Evolutionary conservation across 2,329 filamentous ascomycete species (phyloP), one percentile per base, ranked within the genome.

Genomic region (Sporothrix schenckii): DNA sequence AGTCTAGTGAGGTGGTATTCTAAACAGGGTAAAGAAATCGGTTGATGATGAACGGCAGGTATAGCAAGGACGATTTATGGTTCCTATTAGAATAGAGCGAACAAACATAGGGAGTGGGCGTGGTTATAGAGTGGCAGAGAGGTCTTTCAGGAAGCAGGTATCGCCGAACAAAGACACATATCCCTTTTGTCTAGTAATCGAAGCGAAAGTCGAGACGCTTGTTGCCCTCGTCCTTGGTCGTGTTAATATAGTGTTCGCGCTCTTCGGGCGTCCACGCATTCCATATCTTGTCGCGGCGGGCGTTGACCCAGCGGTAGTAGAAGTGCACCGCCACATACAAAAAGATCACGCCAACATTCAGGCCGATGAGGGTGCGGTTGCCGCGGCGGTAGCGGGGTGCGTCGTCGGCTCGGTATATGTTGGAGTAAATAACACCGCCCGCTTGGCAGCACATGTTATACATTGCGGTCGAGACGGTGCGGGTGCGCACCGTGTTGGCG

Each of bases 381-480:
- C 87, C 88, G 0, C 82, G 80, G 9, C 80, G 78, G 73, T 89
- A 89, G 4, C 81, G 77, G 0, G 86, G 86, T 14, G 74, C 74
- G 30, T 80, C 79, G 19, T 80, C 79, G 30, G 75, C 72, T 2
- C 80, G 77, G 71, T 82, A 82, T 10, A 82, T 80, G 71, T 83
- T 83, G 39, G 78, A 77, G 1, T 76, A 74, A 65, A 82, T 81
- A 41, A 84, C 81, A 0, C 77, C 78, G 24, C 79, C 78, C 0
- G 80, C 78, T 73, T 85, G 83, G 2, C 82, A 80, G 39, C 78
- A 81, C 82, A 85, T 85, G 75, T 90, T 90, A 77, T 90, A 90
- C n/a, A 87, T 78, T 0, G 87, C 88, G 0, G 87, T 85, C 0
- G 87, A 86, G 1, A 91, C 87, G 1, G 88, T 87, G 11, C 88